phyloP scores from a whole-genome alignment of 1,284 basidiomycete species.

The Ganoderma meredithae region DNA sequence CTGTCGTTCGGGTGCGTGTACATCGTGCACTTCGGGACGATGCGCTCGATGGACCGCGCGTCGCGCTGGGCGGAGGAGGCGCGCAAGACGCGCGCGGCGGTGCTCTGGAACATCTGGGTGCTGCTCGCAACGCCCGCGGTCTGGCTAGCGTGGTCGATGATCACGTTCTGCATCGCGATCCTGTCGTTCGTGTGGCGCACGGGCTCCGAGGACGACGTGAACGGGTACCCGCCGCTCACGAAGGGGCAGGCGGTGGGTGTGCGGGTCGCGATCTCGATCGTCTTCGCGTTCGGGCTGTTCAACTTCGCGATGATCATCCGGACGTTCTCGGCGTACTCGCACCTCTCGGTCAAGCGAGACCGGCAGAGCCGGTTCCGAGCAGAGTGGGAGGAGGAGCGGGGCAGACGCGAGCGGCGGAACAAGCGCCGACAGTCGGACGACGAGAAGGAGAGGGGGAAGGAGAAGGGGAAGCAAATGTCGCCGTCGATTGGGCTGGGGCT shows the following conservation, averaged over 20 bases:
- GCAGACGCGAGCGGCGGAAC: background rate
- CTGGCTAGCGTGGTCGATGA: constrained; percentile 82
- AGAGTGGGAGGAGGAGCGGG: constrained; percentile 6
- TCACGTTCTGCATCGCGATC: constrained; percentile 72
- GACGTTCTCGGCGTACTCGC: constrained; percentile 66
- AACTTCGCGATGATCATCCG: constrained; percentile 68
- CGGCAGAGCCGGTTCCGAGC: constrained; percentile 27
- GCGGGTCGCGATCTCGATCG: constrained; percentile 60
- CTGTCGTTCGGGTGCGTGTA: constrained; percentile 80
- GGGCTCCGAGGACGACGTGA: constrained; percentile 57
- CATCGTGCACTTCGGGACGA: constrained; percentile 79
- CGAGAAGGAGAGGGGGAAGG: constrained; percentile 25
- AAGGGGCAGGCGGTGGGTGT: constrained; percentile 53
- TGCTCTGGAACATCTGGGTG: constrained; percentile 86
- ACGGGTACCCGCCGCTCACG: constrained; percentile 38
- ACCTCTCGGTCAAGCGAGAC: constrained; percentile 38
- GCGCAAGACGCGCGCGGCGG: constrained; percentile 64
- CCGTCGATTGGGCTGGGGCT: constrained; percentile 36
- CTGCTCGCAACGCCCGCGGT: constrained; percentile 75
- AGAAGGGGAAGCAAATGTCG: constrained; percentile 22
- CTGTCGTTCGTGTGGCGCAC: constrained; percentile 78
- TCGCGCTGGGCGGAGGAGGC: constrained; percentile 84
- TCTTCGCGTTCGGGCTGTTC: constrained; percentile 66
- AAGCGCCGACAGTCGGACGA: constrained; percentile 12
- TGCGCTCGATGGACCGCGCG: constrained; percentile 80